phyloP scores from a whole-genome alignment of 2,329 filamentous ascomycete species.

The Penicillium sp. region DNA sequence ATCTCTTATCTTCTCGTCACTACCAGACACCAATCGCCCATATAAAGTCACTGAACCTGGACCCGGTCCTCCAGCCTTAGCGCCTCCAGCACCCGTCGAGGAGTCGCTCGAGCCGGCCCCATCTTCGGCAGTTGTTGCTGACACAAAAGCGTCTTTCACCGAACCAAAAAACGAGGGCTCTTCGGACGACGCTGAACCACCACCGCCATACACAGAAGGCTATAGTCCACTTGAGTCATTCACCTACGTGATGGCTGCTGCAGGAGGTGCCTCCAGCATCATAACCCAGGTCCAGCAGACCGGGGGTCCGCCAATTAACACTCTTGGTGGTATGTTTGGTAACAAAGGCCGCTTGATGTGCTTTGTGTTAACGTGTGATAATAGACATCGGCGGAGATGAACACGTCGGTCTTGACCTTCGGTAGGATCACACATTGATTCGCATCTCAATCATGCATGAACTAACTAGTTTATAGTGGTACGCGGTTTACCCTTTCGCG shows the following conservation, averaged over 20 bases:
- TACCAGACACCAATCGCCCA: slow-evolving; percentile 38
- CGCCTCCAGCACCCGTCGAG: slow-evolving; percentile 53
- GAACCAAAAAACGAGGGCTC: slow-evolving; percentile 76
- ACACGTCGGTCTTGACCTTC: slow-evolving; percentile 89
- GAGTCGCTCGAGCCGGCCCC: slow-evolving; percentile 48
- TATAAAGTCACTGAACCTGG: slow-evolving; percentile 50
- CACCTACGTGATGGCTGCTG: slow-evolving; percentile 95
- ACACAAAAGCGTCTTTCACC: slow-evolving; percentile 82
- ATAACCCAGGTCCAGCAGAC: slow-evolving; percentile 98
- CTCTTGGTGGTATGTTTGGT: slow-evolving; percentile 68
- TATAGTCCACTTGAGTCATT: slow-evolving; percentile 89
- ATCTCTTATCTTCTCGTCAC: slow-evolving; percentile 59
- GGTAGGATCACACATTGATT: slow-evolving; percentile 56
- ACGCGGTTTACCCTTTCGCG: slow-evolving; percentile 90
- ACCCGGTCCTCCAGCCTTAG: slow-evolving; percentile 51
- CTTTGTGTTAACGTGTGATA: not conserved
- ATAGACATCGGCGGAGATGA: slow-evolving; percentile 83
- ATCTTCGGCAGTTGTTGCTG: slow-evolving; percentile 58
- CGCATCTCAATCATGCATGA: not conserved
- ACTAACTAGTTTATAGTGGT: slow-evolving; percentile 58
- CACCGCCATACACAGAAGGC: slow-evolving; percentile 92
- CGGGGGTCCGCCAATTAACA: slow-evolving; percentile 79
- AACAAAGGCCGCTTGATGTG: not conserved
- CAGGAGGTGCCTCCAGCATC: slow-evolving; percentile 95
- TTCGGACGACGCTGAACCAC: slow-evolving; percentile 80